phyloP scores from a whole-genome alignment of 768 basidiomycete genomes.

The Amanita rimosa region DNA sequence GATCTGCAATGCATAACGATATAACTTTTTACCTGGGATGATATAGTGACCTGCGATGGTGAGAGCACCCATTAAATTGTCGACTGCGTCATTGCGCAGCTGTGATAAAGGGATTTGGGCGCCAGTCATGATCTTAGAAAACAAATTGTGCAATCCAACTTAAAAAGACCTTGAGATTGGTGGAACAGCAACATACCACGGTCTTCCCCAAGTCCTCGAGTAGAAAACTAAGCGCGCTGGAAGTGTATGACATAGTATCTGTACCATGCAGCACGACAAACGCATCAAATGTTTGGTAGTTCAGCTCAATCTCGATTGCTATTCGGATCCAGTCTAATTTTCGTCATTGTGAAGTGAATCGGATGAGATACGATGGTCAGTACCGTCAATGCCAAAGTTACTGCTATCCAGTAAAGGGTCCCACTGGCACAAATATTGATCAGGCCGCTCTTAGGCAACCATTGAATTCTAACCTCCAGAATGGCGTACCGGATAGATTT shows the following conservation, averaged over 20 bases:
- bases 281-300: slow-evolving; percentile 77
- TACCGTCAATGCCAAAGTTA: slow-evolving; percentile 77
- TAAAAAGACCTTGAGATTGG: neutral
- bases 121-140: slow-evolving; percentile 69
- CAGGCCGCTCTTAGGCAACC: slow-evolving; percentile 4
- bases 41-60: slow-evolving; percentile 85
- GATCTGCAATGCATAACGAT: neutral
- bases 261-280: slow-evolving; percentile 89
- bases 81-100: slow-evolving; percentile 88
- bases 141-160: too few relatives aligned
- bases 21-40: slow-evolving; percentile 69
- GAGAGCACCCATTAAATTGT: slow-evolving; percentile 84
- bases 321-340: slow-evolving; percentile 78
- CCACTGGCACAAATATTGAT: slow-evolving; percentile 42
- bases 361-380: slow-evolving; percentile 3
- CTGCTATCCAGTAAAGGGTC: slow-evolving; percentile 81
- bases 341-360: neutral
- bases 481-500: slow-evolving; percentile 82
- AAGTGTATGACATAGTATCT: slow-evolving; percentile 85
- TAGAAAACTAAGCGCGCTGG: slow-evolving; percentile 83
- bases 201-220: slow-evolving; percentile 91
- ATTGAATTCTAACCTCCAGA: slow-evolving; percentile 45
- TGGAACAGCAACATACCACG: slow-evolving; percentile 35
- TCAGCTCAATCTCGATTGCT: slow-evolving; percentile 86
- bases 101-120: slow-evolving; percentile 91